A percentile compares a stretch with the other conserved stretches of the same genome.
Conservation (phyloP, 305 asterid genomes). For the Lippia alba region DNA sequence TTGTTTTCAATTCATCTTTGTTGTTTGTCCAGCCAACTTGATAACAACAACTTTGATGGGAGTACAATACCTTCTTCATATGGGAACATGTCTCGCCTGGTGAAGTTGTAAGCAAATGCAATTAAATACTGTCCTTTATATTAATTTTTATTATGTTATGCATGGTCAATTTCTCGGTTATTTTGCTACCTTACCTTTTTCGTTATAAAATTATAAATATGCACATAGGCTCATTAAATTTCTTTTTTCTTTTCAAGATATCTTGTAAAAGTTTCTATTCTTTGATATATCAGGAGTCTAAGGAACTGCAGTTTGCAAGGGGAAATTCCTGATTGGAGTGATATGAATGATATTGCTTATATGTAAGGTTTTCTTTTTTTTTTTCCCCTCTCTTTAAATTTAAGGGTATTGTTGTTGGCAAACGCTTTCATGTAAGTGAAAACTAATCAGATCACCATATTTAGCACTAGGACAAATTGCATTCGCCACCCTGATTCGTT, state of each 20-base stretch:
- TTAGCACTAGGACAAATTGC: neutral
- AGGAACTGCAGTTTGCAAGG: constrained; percentile 87
- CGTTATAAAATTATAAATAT: neutral
- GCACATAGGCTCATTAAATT: neutral
- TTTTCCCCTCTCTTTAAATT: no score
- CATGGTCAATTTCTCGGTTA: neutral
- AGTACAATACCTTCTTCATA: constrained; percentile 68
- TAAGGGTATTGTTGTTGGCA: no score
- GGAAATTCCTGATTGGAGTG: constrained; percentile 69
- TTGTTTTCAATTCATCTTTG: constrained; percentile 24
- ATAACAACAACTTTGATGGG: constrained; percentile 79
- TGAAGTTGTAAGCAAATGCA: constrained; percentile 68
- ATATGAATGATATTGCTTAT: constrained; percentile 58
- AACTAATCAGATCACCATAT: neutral
- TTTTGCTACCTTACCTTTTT: neutral
- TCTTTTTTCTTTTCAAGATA: constrained; percentile 19
- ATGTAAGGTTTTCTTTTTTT: constrained; percentile 48
- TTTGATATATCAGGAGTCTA: constrained; percentile 69
- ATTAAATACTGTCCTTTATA: constrained; percentile 24
- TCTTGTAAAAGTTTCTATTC: constrained; percentile 26
- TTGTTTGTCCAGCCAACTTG: constrained; percentile 72
- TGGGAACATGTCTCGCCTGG: constrained; percentile 67
- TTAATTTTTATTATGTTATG: constrained; percentile 7
- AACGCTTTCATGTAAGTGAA: constrained; percentile 63
- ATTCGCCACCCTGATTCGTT: no score